A percentile compares a stretch with the other conserved stretches of the same genome.
Conservation (phyloP, 2,329 filamentous ascomycete species). For the Pyrenophora seminiperda region DNA sequence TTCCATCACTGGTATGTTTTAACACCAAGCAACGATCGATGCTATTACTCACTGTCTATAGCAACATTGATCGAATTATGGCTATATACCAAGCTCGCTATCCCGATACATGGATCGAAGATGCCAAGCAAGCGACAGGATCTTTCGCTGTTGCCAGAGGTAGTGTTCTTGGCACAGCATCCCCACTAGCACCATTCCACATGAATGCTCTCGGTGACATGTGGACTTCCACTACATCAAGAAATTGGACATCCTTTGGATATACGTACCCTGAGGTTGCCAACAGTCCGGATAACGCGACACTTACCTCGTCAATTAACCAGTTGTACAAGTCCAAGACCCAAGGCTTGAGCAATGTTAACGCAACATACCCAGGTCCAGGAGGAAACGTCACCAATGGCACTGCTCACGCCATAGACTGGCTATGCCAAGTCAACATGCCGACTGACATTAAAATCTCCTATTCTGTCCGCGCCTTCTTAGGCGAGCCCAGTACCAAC, state of each 20-base stretch:
- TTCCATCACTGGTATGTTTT: conserved; percentile 35
- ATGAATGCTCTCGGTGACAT: conserved; percentile 41
- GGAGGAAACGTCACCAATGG: conserved; percentile 6
- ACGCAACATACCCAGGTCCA: conserved; percentile 17
- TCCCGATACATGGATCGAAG: conserved; percentile 42
- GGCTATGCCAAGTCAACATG: conserved; percentile 40
- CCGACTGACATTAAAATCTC: conserved; percentile 40
- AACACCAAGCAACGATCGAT: neutral
- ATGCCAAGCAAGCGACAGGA: conserved; percentile 26
- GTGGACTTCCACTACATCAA: conserved; percentile 35
- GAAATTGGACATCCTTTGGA: conserved; percentile 40
- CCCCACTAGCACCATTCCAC: conserved; percentile 38
- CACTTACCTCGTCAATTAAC: conserved; percentile 35
- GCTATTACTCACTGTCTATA: conserved; percentile 9
- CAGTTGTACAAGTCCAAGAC: conserved; percentile 35
- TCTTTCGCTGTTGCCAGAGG: conserved; percentile 30
- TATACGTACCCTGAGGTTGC: conserved; percentile 43
- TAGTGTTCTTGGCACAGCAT: conserved; percentile 26
- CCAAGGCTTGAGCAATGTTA: conserved; percentile 31
- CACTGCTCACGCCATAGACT: conserved; percentile 32
- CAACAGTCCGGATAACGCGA: conserved; percentile 32
- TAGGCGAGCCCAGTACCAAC: conserved; percentile 32
- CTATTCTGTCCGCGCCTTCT: conserved; percentile 41
- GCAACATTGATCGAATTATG: conserved; percentile 36
- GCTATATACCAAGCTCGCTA: conserved; percentile 38